A percentile compares a stretch with the other conserved stretches of the same genome.
Evolutionary conservation across 2,329 filamentous ascomycete species (phyloP).

Genomic region (Atkinsonella texensis): DNA sequence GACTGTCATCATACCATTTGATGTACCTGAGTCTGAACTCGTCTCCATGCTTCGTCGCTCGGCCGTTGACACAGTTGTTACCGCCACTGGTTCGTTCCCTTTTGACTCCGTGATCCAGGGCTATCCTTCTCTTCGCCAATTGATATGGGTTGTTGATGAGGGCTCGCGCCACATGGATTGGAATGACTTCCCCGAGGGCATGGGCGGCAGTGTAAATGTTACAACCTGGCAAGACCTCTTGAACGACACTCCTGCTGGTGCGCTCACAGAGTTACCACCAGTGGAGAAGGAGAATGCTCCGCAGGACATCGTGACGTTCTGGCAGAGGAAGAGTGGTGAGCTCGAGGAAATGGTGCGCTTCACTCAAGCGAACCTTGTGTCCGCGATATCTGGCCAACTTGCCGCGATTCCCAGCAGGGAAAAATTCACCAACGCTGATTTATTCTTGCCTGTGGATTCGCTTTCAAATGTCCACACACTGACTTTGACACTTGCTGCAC

Average conservation of each 20-base stretch:
- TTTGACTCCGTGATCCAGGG: conserved; percentile 59
- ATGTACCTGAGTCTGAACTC: conserved; percentile 56
- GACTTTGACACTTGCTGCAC: conserved; percentile 64
- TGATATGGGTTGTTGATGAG: conserved; percentile 88
- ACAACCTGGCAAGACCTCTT: conserved; percentile 90
- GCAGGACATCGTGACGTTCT: conserved; percentile 53
- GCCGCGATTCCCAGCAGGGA: conserved; percentile 64
- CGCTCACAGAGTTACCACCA: conserved; percentile 52
- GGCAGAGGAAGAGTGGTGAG: conserved; percentile 40
- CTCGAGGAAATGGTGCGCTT: conserved; percentile 68
- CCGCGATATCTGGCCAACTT: conserved; percentile 70
- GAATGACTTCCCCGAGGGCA: conserved; percentile 74
- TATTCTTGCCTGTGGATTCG: conserved; percentile 75
- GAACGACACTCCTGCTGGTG: conserved; percentile 49
- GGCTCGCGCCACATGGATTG: conserved; percentile 90
- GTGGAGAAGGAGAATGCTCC: conserved; percentile 38
- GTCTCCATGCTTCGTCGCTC: conserved; percentile 61
- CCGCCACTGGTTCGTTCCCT: conserved; percentile 76
- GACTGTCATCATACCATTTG: conserved; percentile 74
- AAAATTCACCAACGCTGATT: conserved; percentile 60
- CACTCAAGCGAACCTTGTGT: conserved; percentile 71
- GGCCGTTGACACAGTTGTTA: conserved; percentile 70
- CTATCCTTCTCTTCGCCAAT: conserved; percentile 59
- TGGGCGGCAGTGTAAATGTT: conserved; percentile 63
- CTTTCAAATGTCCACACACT: conserved; percentile 72